Conservation (phyloP, 305 asterid genomes). For the Fraxinus angustifolia region DNA sequence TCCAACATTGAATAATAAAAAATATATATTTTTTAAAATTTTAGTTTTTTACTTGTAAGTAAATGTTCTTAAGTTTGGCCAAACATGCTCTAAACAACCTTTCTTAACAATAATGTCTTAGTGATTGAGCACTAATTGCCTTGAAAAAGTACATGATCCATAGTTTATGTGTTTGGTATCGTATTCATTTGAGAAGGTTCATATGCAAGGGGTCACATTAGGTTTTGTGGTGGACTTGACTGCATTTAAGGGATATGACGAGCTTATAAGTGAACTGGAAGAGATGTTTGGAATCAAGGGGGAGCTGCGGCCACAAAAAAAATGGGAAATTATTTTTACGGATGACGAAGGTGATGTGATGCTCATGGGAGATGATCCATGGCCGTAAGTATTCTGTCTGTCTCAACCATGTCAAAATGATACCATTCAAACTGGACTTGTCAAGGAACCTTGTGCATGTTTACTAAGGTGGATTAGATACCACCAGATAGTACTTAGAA, state of each 20-base stretch:
- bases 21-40: neutral
- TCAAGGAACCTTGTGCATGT: neutral
- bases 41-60: neutral
- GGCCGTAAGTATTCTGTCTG: slow-evolving; percentile 62
- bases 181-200: slow-evolving; percentile 55
- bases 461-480: neutral
- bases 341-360: slow-evolving; percentile 96
- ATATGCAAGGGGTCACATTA: slow-evolving; percentile 95
- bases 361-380: slow-evolving; percentile 95
- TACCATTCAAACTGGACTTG: neutral
- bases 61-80: neutral
- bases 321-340: slow-evolving; percentile 83
- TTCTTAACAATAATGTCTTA: neutral
- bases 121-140: slow-evolving; percentile 1
- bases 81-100: neutral
- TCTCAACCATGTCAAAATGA: neutral
- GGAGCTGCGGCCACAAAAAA: slow-evolving; percentile 58
- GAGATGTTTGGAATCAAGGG: slow-evolving; percentile 82
- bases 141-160: neutral
- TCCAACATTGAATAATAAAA: neutral
- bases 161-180: slow-evolving; percentile 3
- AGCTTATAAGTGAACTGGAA: slow-evolving; percentile 73
- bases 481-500: neutral
- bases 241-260: slow-evolving; percentile 61
- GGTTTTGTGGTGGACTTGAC: slow-evolving; percentile 90